Evolutionary conservation across 148 eudicot species (phyloP).

Genomic region (Vaccinium corymbosum): DNA sequence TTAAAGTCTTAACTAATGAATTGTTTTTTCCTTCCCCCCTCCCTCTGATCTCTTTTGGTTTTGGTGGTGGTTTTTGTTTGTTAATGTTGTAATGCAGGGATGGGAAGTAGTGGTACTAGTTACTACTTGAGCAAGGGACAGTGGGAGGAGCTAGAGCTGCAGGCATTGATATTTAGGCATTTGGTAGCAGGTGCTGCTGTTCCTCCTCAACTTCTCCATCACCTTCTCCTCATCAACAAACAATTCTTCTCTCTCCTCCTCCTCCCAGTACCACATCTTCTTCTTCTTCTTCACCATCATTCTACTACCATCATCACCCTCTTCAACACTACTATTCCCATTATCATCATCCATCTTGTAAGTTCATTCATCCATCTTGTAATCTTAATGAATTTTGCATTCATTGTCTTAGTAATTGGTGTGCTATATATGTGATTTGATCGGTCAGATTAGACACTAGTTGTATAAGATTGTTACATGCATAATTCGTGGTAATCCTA

Average conservation of each 20-base stretch:
- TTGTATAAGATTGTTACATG: not conserved
- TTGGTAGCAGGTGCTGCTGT: constrained; percentile 67
- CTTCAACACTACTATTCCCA: constrained; percentile 26
- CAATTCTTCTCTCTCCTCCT: constrained; percentile 45
- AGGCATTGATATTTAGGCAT: constrained; percentile 79
- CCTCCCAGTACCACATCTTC: constrained; percentile 48
- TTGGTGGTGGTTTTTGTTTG: not conserved
- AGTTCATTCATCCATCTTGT: not conserved
- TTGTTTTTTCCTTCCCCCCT: too few species aligned
- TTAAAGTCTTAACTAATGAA: not conserved
- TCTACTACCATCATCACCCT: constrained; percentile 9
- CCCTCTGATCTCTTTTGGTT: not conserved
- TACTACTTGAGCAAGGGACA: constrained; percentile 64
- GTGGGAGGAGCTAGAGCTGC: constrained; percentile 92
- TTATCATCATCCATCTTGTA: constrained; percentile 29
- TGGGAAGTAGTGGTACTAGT: constrained; percentile 31
- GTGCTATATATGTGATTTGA: not conserved
- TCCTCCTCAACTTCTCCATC: constrained; percentile 70
- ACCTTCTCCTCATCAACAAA: constrained; percentile 51
- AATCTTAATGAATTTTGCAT: too few species aligned
- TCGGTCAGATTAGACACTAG: not conserved
- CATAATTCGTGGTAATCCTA: not conserved
- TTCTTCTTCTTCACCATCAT: constrained; percentile 30
- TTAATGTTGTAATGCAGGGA: constrained; percentile 21
- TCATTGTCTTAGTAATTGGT: too few species aligned